Base-by-base conservation (phyloP, 257 asterid genomes). In the Orobanche coerulescens region DNA sequence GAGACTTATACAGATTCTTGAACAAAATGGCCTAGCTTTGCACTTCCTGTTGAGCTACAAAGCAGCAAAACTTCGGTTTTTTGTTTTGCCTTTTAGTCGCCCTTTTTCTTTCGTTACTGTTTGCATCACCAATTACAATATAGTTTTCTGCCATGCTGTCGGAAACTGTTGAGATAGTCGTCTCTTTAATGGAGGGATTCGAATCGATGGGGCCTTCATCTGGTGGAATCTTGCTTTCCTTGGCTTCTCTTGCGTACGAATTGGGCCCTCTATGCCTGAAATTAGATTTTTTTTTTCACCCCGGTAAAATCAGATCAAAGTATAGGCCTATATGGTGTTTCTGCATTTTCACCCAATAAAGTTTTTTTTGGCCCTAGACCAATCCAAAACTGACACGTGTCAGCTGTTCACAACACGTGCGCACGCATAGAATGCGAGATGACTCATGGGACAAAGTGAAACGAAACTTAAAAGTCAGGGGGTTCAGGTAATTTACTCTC, bases 151-250 rank as follows among this genome's bases (percentile, higher is more conserved):
- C 10, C 19, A 3, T 65, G 61, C 55, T 67, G 68, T 74, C 79
- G 2, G 14, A n/a, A 33, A 49, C 36, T 7, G 71, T 46, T 13
- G 60, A 11, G 33, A 12, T 62, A 2, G 61, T 40, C 26, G 9
- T 61, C 39, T 59, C 80, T 61, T 66, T 66, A 42, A 58, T 42
- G 0, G 73, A 52, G 51, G 79, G 70, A 46, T 25, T 50, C 10
- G 28, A 16, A 74, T 66, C 76, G 26, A 52, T 20, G 40, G 61
- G 42, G 46, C 65, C 73, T 67, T 65, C 83, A 9, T 75, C 85
- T 16, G 85, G 78, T 43, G 84, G 81, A 60, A 79, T 75, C 76
- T 79, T 86, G 71, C 72, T 77, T 37, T 78, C 83, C 72, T 75
- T 84, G 7, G 88, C 63, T 71, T 83, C 96, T 78, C 68, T 71